A percentile compares a stretch with the other conserved stretches of the same genome.
phyloP scores from a whole-genome alignment of 176 grass and related monocot species.

The Rhynchospora pubera region DNA sequence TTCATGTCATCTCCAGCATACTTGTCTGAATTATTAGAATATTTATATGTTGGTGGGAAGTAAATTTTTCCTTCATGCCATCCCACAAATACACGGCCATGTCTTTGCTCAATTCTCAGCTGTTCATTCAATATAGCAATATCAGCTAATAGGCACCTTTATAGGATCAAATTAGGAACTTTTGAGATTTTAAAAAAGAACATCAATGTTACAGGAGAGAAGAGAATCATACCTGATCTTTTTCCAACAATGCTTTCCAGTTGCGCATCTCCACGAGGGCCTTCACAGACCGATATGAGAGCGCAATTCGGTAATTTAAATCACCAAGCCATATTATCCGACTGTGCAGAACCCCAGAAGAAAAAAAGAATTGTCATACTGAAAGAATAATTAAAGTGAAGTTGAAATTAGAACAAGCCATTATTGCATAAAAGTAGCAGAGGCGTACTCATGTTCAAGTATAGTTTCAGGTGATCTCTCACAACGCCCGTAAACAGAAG shows the following conservation, averaged over 20 bases:
- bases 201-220: background rate
- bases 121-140: conserved; percentile 21
- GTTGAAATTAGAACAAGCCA: background rate
- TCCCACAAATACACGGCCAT: conserved; percentile 69
- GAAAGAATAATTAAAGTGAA: background rate
- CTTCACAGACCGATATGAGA: conserved; percentile 92
- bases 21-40: conserved; percentile 92
- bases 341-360: conserved; percentile 40
- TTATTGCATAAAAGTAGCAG: background rate
- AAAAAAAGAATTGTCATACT: background rate
- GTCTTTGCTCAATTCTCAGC: conserved; percentile 86
- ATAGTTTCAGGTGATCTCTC: conserved; percentile 87
- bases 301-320: conserved; percentile 95
- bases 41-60: conserved; percentile 95
- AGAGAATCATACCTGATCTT: conserved; percentile 74
- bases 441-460: conserved; percentile 84
- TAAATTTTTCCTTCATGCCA: conserved; percentile 93
- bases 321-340: conserved; percentile 96
- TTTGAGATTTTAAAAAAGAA: conserved; percentile 20
- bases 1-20: conserved; percentile 86
- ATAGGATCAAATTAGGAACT: background rate
- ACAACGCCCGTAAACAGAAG: conserved; percentile 61
- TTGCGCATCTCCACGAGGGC: conserved; percentile 98
- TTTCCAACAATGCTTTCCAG: conserved; percentile 96
- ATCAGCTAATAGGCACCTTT: background rate